Percentiles rank a stretch among this genome's conserved stretches.
These are phyloP conservation scores for Begonia fuchsioides DNA, from an alignment of 306 rosid species.

Conservation along the genomic window DNA sequence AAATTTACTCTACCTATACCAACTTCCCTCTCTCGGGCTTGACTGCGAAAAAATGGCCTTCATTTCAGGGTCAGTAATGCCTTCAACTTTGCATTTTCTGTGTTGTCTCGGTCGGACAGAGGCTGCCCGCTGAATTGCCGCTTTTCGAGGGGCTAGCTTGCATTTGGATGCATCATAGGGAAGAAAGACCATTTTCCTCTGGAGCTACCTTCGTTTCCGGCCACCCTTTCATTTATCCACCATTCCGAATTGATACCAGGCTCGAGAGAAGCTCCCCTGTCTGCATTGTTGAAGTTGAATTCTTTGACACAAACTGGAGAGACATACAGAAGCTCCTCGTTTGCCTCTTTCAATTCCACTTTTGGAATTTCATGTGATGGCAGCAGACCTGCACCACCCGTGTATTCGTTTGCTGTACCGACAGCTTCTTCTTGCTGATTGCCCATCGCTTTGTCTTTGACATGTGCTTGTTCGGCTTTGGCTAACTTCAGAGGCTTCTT, in stretches of 20 bases:
- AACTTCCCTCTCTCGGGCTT: neutral
- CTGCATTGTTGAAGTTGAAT: slow-evolving; percentile 71
- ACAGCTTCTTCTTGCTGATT: slow-evolving; percentile 1
- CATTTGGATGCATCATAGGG: slow-evolving; percentile 44
- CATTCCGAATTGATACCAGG: slow-evolving; percentile 37
- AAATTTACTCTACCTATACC: neutral
- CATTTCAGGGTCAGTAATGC: neutral
- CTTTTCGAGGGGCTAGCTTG: neutral
- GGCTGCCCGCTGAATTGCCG: no score
- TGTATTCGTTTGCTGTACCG: slow-evolving; percentile 9
- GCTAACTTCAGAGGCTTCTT: neutral
- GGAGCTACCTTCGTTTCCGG: slow-evolving; percentile 29
- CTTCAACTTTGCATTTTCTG: neutral
- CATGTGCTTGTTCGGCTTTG: neutral
- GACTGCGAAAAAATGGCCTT: neutral
- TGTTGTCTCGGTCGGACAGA: no score
- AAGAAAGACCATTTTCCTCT: slow-evolving; percentile 71
- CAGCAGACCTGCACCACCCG: slow-evolving; percentile 23
- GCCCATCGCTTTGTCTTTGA: neutral
- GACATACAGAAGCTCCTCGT: slow-evolving; percentile 38
- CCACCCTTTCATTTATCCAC: slow-evolving; percentile 90
- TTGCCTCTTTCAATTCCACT: slow-evolving; percentile 16
- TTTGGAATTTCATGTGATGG: slow-evolving; percentile 20
- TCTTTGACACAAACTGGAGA: slow-evolving; percentile 62
- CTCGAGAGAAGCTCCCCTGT: slow-evolving; percentile 33